These are phyloP conservation scores for Ormosia semicastrata DNA, from an alignment of 306 rosid species.

Conservation along the genomic window DNA sequence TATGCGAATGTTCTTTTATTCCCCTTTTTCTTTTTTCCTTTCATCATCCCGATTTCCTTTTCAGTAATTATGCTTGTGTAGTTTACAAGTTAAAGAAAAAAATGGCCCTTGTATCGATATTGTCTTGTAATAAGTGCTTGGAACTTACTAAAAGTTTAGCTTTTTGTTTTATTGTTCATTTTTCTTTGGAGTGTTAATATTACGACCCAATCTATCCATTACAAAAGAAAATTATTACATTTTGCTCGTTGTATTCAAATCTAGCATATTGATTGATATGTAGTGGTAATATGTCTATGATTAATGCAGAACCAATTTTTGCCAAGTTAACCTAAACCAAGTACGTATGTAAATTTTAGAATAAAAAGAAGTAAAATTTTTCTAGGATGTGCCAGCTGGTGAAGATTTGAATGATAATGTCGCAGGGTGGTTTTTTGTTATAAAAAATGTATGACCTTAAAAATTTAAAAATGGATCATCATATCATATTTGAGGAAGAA, in stretches of 20 bases:
- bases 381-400: not conserved
- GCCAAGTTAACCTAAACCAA: not conserved
- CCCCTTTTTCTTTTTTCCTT: not conserved
- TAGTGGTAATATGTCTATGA: not conserved
- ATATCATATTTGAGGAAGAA: slow-evolving; percentile 9
- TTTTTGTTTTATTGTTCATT: not conserved
- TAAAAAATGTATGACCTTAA: not conserved
- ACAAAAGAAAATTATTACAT: not conserved
- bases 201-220: not conserved
- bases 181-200: not conserved
- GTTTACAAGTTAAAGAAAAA: not conserved
- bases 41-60: not conserved
- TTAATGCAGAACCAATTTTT: not conserved
- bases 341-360: not conserved
- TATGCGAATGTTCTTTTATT: not conserved
- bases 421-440: not conserved
- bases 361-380: not conserved
- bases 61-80: not conserved
- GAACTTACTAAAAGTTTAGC: not conserved
- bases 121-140: not conserved
- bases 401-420: slow-evolving; percentile 10
- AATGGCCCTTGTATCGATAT: not conserved
- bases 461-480: not conserved
- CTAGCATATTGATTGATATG: not conserved
- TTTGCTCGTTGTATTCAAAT: not conserved